A percentile compares a stretch with the other conserved stretches of the same genome.
Evolutionary conservation across 352 stramenopile species (phyloP).

Genomic region (Globisporangium sylvaticum): DNA sequence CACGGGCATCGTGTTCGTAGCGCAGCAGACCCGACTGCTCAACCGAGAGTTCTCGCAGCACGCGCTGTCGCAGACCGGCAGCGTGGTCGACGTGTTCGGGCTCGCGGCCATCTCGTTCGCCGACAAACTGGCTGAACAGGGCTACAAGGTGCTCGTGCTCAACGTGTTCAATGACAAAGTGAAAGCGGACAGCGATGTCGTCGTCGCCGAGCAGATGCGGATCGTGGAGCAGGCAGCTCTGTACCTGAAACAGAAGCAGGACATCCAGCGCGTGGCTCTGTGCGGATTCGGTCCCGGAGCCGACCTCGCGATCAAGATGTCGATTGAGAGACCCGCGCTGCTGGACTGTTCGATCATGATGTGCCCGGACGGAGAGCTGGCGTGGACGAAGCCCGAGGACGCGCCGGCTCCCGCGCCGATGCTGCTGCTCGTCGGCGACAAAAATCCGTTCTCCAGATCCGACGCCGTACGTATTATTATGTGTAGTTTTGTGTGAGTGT

Average conservation of each 20-base stretch:
- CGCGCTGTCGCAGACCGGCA: neutral
- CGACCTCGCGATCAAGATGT: slow-evolving; percentile 64
- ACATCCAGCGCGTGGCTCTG: slow-evolving; percentile 69
- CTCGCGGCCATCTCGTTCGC: slow-evolving; percentile 71
- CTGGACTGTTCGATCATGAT: slow-evolving; percentile 72
- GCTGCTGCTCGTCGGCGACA: slow-evolving; percentile 64
- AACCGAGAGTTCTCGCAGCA: slow-evolving; percentile 28
- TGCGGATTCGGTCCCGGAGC: slow-evolving; percentile 62
- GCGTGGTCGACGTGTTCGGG: slow-evolving; percentile 33
- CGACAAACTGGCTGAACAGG: slow-evolving; percentile 84
- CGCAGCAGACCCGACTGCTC: slow-evolving; percentile 28
- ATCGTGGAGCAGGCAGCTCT: slow-evolving; percentile 43
- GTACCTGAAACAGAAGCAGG: slow-evolving; percentile 66
- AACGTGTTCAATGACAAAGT: slow-evolving; percentile 30
- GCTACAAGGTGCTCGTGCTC: slow-evolving; percentile 84
- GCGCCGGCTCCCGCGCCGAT: slow-evolving; percentile 28
- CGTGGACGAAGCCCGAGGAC: slow-evolving; percentile 22
- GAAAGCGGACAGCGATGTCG: slow-evolving; percentile 8
- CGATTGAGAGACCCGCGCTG: slow-evolving; percentile 32
- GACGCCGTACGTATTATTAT: slow-evolving; percentile 53
- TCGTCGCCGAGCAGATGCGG: slow-evolving; percentile 21
- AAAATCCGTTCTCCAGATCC: slow-evolving; percentile 56
- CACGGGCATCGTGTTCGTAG: slow-evolving; percentile 73
- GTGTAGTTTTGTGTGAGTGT: slow-evolving; percentile 11
- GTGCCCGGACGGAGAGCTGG: slow-evolving; percentile 52